phyloP scores from a whole-genome alignment of 352 stramenopile species.

The Globisporangium takayamanum region DNA sequence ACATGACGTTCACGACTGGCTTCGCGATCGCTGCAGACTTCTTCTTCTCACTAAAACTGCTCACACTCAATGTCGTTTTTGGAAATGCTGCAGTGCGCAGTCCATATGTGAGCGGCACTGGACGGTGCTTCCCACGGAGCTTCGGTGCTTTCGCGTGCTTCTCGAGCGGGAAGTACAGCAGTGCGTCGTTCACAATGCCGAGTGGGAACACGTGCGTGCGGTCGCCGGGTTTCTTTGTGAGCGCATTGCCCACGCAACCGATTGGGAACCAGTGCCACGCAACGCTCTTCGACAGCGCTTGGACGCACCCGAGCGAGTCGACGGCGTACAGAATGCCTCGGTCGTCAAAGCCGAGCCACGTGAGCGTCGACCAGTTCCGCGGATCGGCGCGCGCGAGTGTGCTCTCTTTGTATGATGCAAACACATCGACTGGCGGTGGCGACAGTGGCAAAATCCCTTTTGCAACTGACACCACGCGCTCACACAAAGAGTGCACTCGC shows the following conservation, averaged over 20 bases:
- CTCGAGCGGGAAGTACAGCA: slow-evolving; percentile 72
- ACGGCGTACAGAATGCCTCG: slow-evolving; percentile 61
- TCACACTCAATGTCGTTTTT: slow-evolving; percentile 21
- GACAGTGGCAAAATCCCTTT: slow-evolving; percentile 54
- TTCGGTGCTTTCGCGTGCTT: slow-evolving; percentile 31
- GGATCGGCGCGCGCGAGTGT: slow-evolving; percentile 32
- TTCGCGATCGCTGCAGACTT: slow-evolving; percentile 1
- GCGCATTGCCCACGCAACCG: slow-evolving; percentile 49
- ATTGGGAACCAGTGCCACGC: slow-evolving; percentile 73
- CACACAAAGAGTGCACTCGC: slow-evolving; percentile 21
- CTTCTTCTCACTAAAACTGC: slow-evolving; percentile 24
- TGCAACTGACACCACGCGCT: slow-evolving; percentile 41
- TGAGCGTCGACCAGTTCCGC: slow-evolving; percentile 47
- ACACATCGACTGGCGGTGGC: slow-evolving; percentile 51
- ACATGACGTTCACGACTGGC: slow-evolving; percentile 34
- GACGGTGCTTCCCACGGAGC: slow-evolving; percentile 63
- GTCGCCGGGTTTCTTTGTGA: slow-evolving; percentile 55
- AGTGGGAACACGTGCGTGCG: slow-evolving; percentile 57
- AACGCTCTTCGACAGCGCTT: slow-evolving; percentile 45
- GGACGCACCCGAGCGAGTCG: slow-evolving; percentile 57
- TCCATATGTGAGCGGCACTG: slow-evolving; percentile 59
- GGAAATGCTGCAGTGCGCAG: slow-evolving; percentile 54
- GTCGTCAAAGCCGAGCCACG: slow-evolving; percentile 78
- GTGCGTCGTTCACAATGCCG: slow-evolving; percentile 61
- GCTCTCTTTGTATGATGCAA: slow-evolving; percentile 67